phyloP scores from a whole-genome alignment of 2,329 filamentous ascomycete genomes.

The Kalaharituber pfeilii region DNA sequence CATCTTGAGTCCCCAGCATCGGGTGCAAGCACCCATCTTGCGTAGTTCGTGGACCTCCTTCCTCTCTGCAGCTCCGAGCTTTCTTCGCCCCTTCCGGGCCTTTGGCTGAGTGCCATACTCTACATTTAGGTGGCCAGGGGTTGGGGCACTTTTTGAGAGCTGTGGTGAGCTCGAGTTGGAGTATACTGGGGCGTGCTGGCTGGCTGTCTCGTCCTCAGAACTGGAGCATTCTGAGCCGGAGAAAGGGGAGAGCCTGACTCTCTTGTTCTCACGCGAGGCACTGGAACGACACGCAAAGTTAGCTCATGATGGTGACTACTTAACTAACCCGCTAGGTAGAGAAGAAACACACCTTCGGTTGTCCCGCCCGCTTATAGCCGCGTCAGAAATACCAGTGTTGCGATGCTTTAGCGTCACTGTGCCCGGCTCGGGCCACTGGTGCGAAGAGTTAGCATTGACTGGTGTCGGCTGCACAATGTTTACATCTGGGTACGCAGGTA shows the following conservation, averaged over 20 bases:
- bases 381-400: neutral
- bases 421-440: neutral
- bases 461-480: neutral
- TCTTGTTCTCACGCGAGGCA: neutral
- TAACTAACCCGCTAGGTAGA: neutral
- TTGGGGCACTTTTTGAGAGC: neutral
- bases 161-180: neutral
- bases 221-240: neutral
- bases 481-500: neutral
- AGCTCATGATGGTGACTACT: neutral
- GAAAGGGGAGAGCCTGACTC: neutral
- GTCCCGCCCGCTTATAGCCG: neutral
- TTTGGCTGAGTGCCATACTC: slow-evolving; percentile 2
- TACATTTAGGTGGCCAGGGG: neutral
- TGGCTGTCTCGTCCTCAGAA: neutral
- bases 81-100: slow-evolving; percentile 16
- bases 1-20: slow-evolving; percentile 20
- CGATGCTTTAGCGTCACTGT: neutral
- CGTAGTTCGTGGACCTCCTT: slow-evolving; percentile 17
- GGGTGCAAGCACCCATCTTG: slow-evolving; percentile 19
- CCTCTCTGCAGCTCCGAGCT: slow-evolving; percentile 17
- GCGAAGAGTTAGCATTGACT: neutral
- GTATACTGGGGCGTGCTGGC: neutral
- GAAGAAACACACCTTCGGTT: neutral
- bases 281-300: neutral